These are phyloP conservation scores for Mortierella sp. DNA, from an alignment of 371 early-diverging fungal genomes.

Conservation along the genomic window DNA sequence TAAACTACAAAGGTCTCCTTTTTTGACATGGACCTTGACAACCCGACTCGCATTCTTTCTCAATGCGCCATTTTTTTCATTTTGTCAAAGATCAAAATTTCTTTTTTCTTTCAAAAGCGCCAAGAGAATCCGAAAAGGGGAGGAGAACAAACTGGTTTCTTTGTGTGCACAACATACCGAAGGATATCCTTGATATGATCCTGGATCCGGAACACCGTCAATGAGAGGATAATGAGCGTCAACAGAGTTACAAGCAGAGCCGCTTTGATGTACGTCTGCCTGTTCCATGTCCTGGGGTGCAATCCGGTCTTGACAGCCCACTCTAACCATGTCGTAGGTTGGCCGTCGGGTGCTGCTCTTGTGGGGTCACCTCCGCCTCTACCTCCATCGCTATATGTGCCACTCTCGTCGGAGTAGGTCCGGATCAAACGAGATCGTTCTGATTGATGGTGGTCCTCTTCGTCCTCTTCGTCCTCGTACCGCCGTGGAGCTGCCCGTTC, in stretches of 20 bases:
- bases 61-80: background rate
- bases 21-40: background rate
- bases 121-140: background rate
- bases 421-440: conserved; percentile 37
- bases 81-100: background rate
- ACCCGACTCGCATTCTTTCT: background rate
- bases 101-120: background rate
- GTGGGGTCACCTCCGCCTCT: too few relatives aligned
- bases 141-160: background rate
- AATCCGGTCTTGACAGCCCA: conserved; percentile 28
- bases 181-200: conserved; percentile 58
- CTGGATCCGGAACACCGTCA: conserved; percentile 55
- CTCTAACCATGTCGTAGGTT: conserved; percentile 36
- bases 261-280: conserved; percentile 42
- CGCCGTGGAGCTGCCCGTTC: conserved; percentile 20
- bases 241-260: conserved; percentile 21
- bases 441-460: conserved; percentile 11
- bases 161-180: conserved; percentile 11
- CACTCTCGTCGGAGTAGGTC: conserved; percentile 13
- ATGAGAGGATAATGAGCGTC: conserved; percentile 33
- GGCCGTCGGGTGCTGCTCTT: background rate
- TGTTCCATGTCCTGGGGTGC: conserved; percentile 37
- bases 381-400: conserved; percentile 7
- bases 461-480: conserved; percentile 39
- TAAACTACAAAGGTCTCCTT: background rate